phyloP scores from a whole-genome alignment of 2,329 filamentous ascomycete species.

The Dactylellina drechsleri region DNA sequence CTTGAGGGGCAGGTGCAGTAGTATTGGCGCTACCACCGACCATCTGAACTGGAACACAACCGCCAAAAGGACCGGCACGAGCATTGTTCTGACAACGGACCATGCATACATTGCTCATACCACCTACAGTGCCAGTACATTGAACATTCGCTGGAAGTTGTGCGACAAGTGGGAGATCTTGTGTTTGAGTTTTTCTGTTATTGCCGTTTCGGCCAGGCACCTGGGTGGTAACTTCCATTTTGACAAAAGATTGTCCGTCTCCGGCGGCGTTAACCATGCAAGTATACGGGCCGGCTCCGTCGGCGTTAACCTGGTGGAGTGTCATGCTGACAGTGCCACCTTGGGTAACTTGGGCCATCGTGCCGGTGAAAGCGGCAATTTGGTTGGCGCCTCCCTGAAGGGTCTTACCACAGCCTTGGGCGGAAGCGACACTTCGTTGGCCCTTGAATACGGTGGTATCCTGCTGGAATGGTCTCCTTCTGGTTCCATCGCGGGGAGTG shows the following conservation, averaged over 20 bases:
- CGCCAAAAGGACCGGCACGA: conserved; percentile 71
- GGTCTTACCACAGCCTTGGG: conserved; percentile 70
- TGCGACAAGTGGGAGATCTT: conserved; percentile 14
- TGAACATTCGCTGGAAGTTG: conserved; percentile 30
- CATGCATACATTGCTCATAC: conserved; percentile 71
- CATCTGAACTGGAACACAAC: conserved; percentile 70
- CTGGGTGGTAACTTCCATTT: conserved; percentile 34
- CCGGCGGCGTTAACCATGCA: conserved; percentile 73
- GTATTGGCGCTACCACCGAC: conserved; percentile 1
- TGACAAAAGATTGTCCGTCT: conserved; percentile 63
- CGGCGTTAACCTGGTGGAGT: conserved; percentile 63
- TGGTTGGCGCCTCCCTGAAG: conserved; percentile 69
- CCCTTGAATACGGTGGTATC: conserved; percentile 71
- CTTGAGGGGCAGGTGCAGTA: no score
- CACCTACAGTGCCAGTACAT: conserved; percentile 71
- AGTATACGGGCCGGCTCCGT: conserved; percentile 65
- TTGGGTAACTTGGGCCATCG: conserved; percentile 66
- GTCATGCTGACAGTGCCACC: conserved; percentile 72
- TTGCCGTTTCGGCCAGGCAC: conserved; percentile 31
- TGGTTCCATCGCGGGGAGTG: conserved; percentile 72
- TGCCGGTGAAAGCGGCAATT: conserved; percentile 58
- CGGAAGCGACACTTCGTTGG: conserved; percentile 56
- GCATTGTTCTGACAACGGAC: conserved; percentile 72
- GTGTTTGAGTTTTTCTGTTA: conserved; percentile 16
- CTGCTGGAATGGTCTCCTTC: conserved; percentile 71